Conservation (phyloP, 176 grass and related monocot genomes). For the Rhynchospora pubera region DNA sequence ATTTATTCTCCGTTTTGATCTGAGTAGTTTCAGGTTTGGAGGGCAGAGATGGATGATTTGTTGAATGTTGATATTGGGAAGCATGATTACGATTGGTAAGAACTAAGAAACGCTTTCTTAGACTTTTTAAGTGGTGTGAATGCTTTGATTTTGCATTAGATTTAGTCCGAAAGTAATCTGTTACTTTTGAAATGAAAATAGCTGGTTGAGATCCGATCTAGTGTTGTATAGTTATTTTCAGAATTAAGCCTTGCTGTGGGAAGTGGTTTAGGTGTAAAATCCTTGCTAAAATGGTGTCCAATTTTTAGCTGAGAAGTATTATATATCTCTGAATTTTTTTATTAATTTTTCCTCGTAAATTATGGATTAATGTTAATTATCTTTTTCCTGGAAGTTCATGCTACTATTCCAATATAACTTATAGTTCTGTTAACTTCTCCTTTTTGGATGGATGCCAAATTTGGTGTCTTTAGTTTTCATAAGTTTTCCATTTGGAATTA, state of each 20-base stretch:
- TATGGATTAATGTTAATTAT: not conserved
- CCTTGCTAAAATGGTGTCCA: not conserved
- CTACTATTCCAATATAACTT: not conserved
- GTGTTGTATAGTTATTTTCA: not conserved
- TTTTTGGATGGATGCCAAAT: not conserved
- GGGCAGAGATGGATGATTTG: conserved; percentile 64
- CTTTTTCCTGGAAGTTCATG: not conserved
- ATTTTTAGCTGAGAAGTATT: not conserved
- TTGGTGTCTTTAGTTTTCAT: not conserved
- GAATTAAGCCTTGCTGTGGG: not conserved
- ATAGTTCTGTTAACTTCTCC: not conserved
- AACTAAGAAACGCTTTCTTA: not conserved
- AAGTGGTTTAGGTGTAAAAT: not conserved
- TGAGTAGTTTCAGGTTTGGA: not conserved
- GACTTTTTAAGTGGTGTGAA: not conserved
- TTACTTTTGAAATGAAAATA: not conserved
- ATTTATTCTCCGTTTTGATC: conserved; percentile 4
- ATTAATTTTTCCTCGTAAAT: not conserved
- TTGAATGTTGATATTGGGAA: conserved; percentile 81
- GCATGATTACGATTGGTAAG: conserved; percentile 99
- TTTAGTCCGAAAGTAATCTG: not conserved
- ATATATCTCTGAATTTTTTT: not conserved
- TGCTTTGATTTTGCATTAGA: not conserved
- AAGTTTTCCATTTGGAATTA: not conserved
- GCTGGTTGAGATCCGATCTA: conserved; percentile 4